Percentiles rank a stretch among this genome's conserved stretches.
Conservation (phyloP, 2,329 filamentous ascomycete species). For the Clonostachys rosea region DNA sequence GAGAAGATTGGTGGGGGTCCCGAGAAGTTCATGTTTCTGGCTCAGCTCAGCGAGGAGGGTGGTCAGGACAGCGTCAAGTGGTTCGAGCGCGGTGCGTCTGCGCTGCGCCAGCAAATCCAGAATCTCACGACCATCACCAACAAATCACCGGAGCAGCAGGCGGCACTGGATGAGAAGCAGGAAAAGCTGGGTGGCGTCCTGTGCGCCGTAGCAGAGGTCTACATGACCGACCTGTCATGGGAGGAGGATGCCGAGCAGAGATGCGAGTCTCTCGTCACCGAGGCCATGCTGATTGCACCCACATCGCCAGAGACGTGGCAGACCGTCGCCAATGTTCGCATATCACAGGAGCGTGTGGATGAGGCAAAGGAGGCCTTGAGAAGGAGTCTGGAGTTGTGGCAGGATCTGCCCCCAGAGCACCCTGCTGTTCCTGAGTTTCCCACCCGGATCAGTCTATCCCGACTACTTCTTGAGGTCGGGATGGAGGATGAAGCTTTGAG, state of each 20-base stretch:
- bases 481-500: slow-evolving; percentile 81
- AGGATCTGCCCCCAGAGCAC: slow-evolving; percentile 68
- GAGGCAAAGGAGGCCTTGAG: slow-evolving; percentile 77
- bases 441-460: slow-evolving; percentile 74
- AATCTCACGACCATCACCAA: slow-evolving; percentile 45
- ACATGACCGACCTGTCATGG: slow-evolving; percentile 97
- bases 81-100: slow-evolving; percentile 67
- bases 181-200: slow-evolving; percentile 84
- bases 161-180: slow-evolving; percentile 61
- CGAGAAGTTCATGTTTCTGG: slow-evolving; percentile 93
- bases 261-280: slow-evolving; percentile 85
- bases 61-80: slow-evolving; percentile 61
- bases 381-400: slow-evolving; percentile 80
- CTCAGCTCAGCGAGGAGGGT: slow-evolving; percentile 76
- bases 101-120: slow-evolving; percentile 69
- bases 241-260: slow-evolving; percentile 84
- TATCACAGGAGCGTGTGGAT: slow-evolving; percentile 75
- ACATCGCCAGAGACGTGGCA: slow-evolving; percentile 86
- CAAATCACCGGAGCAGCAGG: slow-evolving; percentile 28
- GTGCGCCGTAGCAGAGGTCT: slow-evolving; percentile 91
- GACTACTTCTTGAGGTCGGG: slow-evolving; percentile 85
- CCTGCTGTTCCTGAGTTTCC: slow-evolving; percentile 78
- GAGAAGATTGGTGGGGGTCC: slow-evolving; percentile 75
- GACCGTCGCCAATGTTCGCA: slow-evolving; percentile 87
- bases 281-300: slow-evolving; percentile 82